Conservation (phyloP, 495 filamentous ascomycete genomes). For the Neurospora sp. region DNA sequence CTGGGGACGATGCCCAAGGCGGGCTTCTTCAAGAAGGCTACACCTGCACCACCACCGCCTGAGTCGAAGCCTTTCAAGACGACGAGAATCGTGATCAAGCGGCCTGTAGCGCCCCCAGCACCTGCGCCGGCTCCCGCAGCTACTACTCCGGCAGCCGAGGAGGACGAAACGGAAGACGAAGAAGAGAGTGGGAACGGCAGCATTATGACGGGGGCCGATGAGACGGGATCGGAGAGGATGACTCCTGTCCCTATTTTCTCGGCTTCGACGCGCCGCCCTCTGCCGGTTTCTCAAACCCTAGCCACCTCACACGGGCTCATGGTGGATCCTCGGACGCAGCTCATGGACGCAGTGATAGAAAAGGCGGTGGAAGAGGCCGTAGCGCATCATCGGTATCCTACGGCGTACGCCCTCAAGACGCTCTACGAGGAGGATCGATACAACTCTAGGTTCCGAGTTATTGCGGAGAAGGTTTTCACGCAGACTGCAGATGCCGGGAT, state of each 20-base stretch:
- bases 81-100: slow-evolving; percentile 32
- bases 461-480: slow-evolving; percentile 37
- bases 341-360: slow-evolving; percentile 22
- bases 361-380: slow-evolving; percentile 40
- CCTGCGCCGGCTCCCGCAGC: not conserved
- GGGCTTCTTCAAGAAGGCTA: slow-evolving; percentile 31
- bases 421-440: slow-evolving; percentile 39
- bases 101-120: slow-evolving; percentile 9
- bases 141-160: slow-evolving; percentile 14
- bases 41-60: slow-evolving; percentile 12
- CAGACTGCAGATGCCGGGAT: slow-evolving; percentile 35
- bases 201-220: not conserved
- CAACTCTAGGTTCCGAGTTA: slow-evolving; percentile 31
- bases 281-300: slow-evolving; percentile 1
- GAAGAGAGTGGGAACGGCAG: slow-evolving; percentile 10
- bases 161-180: slow-evolving; percentile 24
- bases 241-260: not conserved
- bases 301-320: slow-evolving; percentile 6
- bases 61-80: slow-evolving; percentile 4
- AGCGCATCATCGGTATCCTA: slow-evolving; percentile 38
- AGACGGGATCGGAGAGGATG: slow-evolving; percentile 10
- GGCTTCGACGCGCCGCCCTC: not conserved
- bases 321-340: slow-evolving; percentile 8
- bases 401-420: slow-evolving; percentile 43
- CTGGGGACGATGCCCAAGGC: slow-evolving; percentile 52